Evolutionary conservation across 2,329 filamentous ascomycete species (phyloP), one percentile per base, ranked within the genome.

Genomic region (Xylaria sp.): DNA sequence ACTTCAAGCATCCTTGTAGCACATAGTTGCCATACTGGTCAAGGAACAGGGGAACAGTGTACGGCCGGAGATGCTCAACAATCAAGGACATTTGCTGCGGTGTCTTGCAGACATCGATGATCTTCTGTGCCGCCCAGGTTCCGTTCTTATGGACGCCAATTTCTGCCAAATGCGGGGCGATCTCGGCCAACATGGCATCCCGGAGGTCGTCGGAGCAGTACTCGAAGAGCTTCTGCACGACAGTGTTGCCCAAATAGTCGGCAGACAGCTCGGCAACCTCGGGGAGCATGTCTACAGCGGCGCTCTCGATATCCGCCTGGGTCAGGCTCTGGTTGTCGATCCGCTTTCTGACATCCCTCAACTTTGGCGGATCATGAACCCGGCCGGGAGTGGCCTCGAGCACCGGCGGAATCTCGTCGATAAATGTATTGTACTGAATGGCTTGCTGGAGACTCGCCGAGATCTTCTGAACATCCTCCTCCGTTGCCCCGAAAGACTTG

Each of bases 1-100:
- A 99, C 64, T 95, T 92, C 61, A 99, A 81, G 71, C 93, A 97
- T 65, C 94, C 94, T 74, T 99, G 94, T 64, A 97, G 83, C 51
- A 99, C 94, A 66, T 99, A 99, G 76, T 99, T 99, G 70, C 94
- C 94, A 66, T 96, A 99, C 70, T 99, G 94, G 68, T 99, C 94
- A 37, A 97, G 81, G 81, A 99, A 97, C 18, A 97, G 81, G 2
- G 92, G 91, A 43, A 97, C 85, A 0, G 90, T 92, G 74, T 95
- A 97, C 1, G 92, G 87, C 2, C 88, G 88, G 24, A 97, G 79
- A 62, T 91, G 83, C 59, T 96, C 86, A 22, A 94, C 89, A 67
- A 99, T 93, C 75, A 91, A 78, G 43, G 79, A 76, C 87, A 94
- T 93, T 74, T 97, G 92, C 39, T 79, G 77, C 5, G 89, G 86